Base-by-base conservation (phyloP, 2,329 filamentous ascomycete species). In the Phialemoniopsis sp. region DNA sequence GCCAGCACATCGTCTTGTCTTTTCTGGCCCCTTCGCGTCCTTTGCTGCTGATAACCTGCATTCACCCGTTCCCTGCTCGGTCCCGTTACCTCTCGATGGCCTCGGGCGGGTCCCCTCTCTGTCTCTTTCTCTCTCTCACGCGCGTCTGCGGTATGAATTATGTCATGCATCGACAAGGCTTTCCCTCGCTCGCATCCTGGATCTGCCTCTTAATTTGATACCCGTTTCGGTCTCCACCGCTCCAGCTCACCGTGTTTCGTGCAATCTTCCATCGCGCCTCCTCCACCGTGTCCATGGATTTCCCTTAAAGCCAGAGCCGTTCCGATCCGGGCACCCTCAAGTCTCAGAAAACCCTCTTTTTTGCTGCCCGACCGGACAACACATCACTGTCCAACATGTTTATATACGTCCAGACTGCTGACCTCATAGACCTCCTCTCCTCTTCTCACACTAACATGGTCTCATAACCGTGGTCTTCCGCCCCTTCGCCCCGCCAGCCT, bases 311-410 rank as follows among this genome's bases (percentile, higher is more conserved):
- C 21, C 21, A 26, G 21, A 6, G 21, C 21, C 21, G 21, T 26
- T 10, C 21, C 21, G 21, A 26, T 26, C 21, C 21, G 21, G 21
- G 6, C 21, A 26, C 10, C 21, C 6, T 6, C 21, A 6, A 26
- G 21, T 26, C 21, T 26, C 21, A 26, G 21, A 6, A 26, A 26
- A 6, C 29, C 33, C 8, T 43, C 15, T 37, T 33, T 36, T 33
- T 29, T 29, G 13, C 19, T 30, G 15, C 33, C 42, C 42, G 38
- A 44, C 42, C 38, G 14, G n/a, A 16, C 41, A 32, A 21, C 16
- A 19, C 8, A 29, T 14, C 36, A 29, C 36, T 29, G 37, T 26
- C 34, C 41, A 43, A 29, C 36, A 39, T 46, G 45, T 35, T 39
- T 34, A 26, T 26, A 26, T 26, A 26, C 21, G 10, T 26, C 10